phyloP scores from a whole-genome alignment of 495 filamentous ascomycete genomes.

The Elaphomyces granulatus region DNA sequence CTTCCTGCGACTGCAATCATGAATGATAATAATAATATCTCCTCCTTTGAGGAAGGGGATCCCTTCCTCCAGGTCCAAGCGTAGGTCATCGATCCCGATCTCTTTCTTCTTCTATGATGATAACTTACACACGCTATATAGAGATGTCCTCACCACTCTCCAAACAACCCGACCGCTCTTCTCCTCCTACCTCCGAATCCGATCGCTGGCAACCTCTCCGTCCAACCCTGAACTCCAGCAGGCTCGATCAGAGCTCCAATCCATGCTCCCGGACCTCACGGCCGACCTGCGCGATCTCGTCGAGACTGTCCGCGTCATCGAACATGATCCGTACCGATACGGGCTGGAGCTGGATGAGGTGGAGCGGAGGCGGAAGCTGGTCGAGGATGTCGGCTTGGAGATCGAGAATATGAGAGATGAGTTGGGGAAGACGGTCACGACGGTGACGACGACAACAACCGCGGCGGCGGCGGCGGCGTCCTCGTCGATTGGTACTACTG shows the following conservation, averaged over 20 bases:
- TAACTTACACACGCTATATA: slow-evolving; percentile 18
- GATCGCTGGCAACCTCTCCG: slow-evolving; percentile 57
- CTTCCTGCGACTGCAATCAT: too few relatives aligned
- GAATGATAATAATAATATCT: too few relatives aligned
- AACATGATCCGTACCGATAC: slow-evolving; percentile 78
- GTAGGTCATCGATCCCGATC: slow-evolving; percentile 30
- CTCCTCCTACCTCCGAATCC: slow-evolving; percentile 91
- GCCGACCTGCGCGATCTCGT: slow-evolving; percentile 82
- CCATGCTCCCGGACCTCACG: slow-evolving; percentile 57
- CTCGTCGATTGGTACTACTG: slow-evolving; percentile 6
- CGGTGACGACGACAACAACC: slow-evolving; percentile 7
- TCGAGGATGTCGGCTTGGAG: slow-evolving; percentile 79
- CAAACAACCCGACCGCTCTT: slow-evolving; percentile 70
- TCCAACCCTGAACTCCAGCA: slow-evolving; percentile 74
- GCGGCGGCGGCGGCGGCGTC: too few relatives aligned
- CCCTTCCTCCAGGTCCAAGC: slow-evolving; percentile 90
- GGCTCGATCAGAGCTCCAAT: slow-evolving; percentile 68
- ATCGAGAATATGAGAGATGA: slow-evolving; percentile 81
- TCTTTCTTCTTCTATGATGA: slow-evolving; percentile 2
- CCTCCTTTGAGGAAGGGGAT: too few relatives aligned
- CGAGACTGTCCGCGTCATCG: slow-evolving; percentile 75
- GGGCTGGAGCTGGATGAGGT: slow-evolving; percentile 79
- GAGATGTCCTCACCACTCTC: slow-evolving; percentile 76
- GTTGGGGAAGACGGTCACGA: slow-evolving; percentile 41
- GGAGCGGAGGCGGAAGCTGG: slow-evolving; percentile 60